These are phyloP conservation scores for Yamadazyma spencermartinsiae DNA, from an alignment of 1,139 yeast species.

Conservation along the genomic window DNA sequence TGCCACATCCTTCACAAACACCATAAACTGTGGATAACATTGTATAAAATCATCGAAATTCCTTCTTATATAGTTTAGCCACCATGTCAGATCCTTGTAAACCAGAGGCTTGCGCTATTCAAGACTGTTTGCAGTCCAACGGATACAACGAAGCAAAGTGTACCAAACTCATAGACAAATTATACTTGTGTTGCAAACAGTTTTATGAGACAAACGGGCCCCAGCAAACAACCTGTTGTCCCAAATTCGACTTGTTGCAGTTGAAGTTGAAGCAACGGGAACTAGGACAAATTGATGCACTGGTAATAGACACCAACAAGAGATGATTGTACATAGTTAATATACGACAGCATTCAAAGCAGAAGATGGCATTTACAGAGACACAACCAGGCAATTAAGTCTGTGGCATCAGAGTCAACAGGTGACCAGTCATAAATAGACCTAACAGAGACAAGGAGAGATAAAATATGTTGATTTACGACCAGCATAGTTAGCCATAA, in stretches of 20 bases:
- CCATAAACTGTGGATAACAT: no score
- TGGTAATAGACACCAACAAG: conserved; percentile 28
- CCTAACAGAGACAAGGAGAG: not conserved
- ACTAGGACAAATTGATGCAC: conserved; percentile 54
- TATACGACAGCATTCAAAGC: not conserved
- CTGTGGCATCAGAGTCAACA: no score
- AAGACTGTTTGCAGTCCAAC: conserved; percentile 55
- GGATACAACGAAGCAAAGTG: conserved; percentile 66
- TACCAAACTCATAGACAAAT: conserved; percentile 53
- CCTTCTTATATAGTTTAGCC: not conserved
- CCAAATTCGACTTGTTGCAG: conserved; percentile 53
- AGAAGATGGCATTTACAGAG: no score
- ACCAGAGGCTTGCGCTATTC: conserved; percentile 69
- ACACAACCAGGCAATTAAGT: no score
- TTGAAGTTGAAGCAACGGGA: conserved; percentile 59
- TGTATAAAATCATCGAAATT: conserved; percentile 2
- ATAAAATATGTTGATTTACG: conserved; percentile 55
- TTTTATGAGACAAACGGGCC: conserved; percentile 55
- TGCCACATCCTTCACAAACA: no score
- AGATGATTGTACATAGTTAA: conserved; percentile 5
- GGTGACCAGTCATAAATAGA: no score
- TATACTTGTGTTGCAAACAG: conserved; percentile 60
- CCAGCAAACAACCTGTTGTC: conserved; percentile 66
- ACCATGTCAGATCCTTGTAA: conserved; percentile 52
- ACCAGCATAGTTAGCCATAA: conserved; percentile 65